These are phyloP conservation scores for Xylariales sp. DNA, from an alignment of 2,329 filamentous ascomycete genomes.

Conservation along the genomic window DNA sequence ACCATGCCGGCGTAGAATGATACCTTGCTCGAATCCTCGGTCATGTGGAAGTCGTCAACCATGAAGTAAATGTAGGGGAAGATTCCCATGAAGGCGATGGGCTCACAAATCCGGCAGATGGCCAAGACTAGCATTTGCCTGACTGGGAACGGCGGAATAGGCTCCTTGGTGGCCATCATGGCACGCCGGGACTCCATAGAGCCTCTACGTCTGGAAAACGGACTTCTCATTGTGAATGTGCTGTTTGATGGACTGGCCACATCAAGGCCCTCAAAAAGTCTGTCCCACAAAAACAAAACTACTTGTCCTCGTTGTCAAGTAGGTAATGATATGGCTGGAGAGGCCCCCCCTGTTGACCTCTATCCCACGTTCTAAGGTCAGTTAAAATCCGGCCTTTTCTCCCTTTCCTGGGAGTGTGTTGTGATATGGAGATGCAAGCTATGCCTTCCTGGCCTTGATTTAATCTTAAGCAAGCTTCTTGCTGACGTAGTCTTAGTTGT, in stretches of 20 bases:
- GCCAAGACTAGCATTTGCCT: constrained; percentile 45
- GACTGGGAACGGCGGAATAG: constrained; percentile 26
- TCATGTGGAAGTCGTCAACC: constrained; percentile 87
- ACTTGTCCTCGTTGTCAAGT: too few species aligned
- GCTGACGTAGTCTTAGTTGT: too few species aligned
- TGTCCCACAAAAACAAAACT: too few species aligned
- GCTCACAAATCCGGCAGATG: constrained; percentile 93
- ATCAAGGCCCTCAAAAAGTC: too few species aligned
- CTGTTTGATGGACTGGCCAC: background rate
- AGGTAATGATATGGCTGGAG: too few species aligned
- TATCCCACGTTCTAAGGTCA: too few species aligned
- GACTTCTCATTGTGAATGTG: constrained; percentile 17
- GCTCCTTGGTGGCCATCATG: constrained; percentile 2
- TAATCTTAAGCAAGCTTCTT: too few species aligned
- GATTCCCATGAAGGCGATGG: constrained; percentile 99
- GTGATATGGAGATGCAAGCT: too few species aligned
- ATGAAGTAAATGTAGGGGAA: constrained; percentile 99
- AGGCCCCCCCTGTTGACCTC: too few species aligned
- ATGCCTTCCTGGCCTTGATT: too few species aligned
- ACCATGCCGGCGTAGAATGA: constrained; percentile 94
- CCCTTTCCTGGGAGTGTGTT: too few species aligned
- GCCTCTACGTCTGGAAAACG: constrained; percentile 15
- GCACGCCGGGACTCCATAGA: constrained; percentile 11
- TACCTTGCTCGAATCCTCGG: constrained; percentile 72
- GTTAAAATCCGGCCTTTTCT: too few species aligned